Evolutionary conservation across 371 early-diverging fungal species (phyloP), one percentile per base, ranked within the genome.

Genomic region (Mortierella sp.): DNA sequence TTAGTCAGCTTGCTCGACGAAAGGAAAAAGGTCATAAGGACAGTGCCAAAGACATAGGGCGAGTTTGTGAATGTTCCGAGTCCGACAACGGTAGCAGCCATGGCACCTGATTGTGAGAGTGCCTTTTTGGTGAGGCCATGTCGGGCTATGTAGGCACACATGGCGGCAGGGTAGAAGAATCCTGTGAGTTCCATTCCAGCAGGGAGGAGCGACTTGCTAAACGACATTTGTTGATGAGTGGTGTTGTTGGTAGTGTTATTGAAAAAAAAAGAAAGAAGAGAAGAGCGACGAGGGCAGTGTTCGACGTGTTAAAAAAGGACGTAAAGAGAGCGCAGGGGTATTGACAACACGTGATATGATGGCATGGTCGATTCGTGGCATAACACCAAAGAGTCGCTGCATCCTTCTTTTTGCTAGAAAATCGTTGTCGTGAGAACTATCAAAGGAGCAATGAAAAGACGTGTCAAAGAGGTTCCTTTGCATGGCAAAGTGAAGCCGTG

Each of bases 1-100:
- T 96, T 96, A 47, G 98, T 98, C 76, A 97, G 83, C 70, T 88
- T 89, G 5, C 95, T 93, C 72, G 96, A 92, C 0, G 95, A 89
- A 1, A 96, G 81, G 79, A 94, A 98, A 78, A 98, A 98, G 0
- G 90, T 88, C 42, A 98, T 76, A 16, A 97, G 89, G 10, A 94
- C 90, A 0, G 89, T 84, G 0, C 94, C 88, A 80, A 95, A 95
- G 42, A 95, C 86, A 42, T 88, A 79, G 70, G 91, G 89, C 9
- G 84, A 82, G 75, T 95, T 93, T 48, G 91, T 90, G 73, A 95
- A 94, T 0, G 97, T 96, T n/a, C 89, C 88, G 65, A 95, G 79
- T 4, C 96, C 97, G 14, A 96, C 92, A 8, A 92, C 73, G n/a
- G 92, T 91, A 0, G 97, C 96, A 24, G 95, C 96, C 5, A 90